Evolutionary conservation across 2,329 filamentous ascomycete species (phyloP).

Genomic region (Fusarium pininemorale): DNA sequence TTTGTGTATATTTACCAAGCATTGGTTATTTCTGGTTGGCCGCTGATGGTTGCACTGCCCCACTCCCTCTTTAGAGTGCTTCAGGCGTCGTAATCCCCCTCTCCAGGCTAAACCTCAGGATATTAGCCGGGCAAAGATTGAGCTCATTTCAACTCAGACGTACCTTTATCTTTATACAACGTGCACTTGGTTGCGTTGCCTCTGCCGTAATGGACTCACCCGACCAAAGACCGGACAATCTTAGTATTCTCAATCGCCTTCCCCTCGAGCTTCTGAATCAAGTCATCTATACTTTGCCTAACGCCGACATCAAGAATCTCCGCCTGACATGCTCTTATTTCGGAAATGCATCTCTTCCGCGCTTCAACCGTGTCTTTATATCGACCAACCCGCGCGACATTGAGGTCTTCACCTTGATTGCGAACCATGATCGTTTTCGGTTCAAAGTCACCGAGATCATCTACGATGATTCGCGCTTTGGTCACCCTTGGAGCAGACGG

Average conservation of each 20-base stretch:
- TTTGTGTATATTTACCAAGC: accelerated
- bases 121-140: neutral
- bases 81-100: neutral
- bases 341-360: neutral
- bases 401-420: slow-evolving; percentile 25
- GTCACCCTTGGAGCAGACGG: neutral
- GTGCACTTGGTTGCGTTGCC: accelerated
- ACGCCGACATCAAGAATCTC: slow-evolving; percentile 12
- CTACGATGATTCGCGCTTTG: slow-evolving; percentile 31
- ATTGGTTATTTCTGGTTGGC: neutral
- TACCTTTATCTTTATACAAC: neutral
- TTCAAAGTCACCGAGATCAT: slow-evolving; percentile 20
- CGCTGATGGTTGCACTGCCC: neutral
- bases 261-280: neutral
- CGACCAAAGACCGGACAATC: accelerated
- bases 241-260: neutral
- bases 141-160: neutral
- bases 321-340: slow-evolving; percentile 2
- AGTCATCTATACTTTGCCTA: neutral
- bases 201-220: accelerated
- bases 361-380: slow-evolving; percentile 21
- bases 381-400: slow-evolving; percentile 30
- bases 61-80: neutral
- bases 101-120: neutral
- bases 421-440: slow-evolving; percentile 16